These are phyloP conservation scores for Goffeauzyma gilvescens DNA, from an alignment of 768 basidiomycete species.

Conservation along the genomic window DNA sequence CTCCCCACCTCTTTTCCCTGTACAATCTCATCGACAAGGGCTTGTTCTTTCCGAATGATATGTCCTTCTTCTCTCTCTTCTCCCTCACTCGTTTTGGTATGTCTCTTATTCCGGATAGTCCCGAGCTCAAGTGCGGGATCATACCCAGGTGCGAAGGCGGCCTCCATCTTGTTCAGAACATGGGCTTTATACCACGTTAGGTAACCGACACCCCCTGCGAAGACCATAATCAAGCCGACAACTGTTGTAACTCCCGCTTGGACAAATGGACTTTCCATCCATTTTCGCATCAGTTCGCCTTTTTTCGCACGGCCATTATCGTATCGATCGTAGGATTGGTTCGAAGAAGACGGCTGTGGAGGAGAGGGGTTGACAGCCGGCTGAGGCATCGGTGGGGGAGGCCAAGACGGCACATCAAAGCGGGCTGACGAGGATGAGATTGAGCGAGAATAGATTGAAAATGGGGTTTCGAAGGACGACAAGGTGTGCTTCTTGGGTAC, in stretches of 20 bases:
- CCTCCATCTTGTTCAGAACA: conserved; percentile 65
- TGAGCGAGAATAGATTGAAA: no score
- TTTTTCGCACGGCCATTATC: no score
- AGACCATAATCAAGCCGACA: conserved; percentile 32
- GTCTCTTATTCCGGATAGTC: conserved; percentile 23
- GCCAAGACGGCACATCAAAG: no score
- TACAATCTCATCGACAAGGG: conserved; percentile 56
- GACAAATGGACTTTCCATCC: conserved; percentile 19
- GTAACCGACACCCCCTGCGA: conserved; percentile 54
- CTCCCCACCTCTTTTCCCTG: conserved; percentile 51
- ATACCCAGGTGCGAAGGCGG: conserved; percentile 59
- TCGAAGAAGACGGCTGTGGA: no score
- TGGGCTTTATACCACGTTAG: conserved; percentile 63
- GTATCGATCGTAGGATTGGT: no score
- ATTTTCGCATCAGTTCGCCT: no score
- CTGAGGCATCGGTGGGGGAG: no score
- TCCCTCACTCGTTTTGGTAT: conserved; percentile 25
- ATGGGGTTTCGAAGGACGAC: no score
- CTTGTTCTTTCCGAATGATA: conserved; percentile 55
- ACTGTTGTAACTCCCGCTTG: conserved; percentile 29
- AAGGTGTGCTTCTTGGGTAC: no score
- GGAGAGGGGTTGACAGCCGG: no score
- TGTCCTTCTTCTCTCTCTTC: conserved; percentile 33
- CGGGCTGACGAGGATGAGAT: no score
- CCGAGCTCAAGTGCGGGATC: conserved; percentile 64